Evolutionary conservation across 2,329 filamentous ascomycete genomes (phyloP), one percentile per base, ranked within the genome.

Genomic region (Parastagonospora avenae): DNA sequence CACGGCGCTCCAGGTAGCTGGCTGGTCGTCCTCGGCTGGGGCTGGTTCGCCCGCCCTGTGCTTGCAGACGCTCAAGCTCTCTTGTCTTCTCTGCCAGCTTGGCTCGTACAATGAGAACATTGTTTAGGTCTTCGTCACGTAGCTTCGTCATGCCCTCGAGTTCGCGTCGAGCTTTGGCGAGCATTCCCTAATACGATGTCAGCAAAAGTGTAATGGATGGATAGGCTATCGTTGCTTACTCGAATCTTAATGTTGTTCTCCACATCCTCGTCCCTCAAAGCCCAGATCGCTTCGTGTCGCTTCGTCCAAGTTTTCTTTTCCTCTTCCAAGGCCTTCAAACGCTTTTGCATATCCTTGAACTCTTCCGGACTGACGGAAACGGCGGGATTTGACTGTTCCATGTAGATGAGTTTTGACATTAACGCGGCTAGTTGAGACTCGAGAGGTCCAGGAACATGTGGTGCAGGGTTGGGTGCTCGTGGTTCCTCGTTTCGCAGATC

Each of bases 241-340:
- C 74, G 72, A 36, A 77, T 69, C 60, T 73, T 76, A 58, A 77
- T 74, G 54, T 77, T 71, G 52, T 77, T 78, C 43, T 72, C 68
- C 1, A 77, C 70, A 39, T 78, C 76, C 53, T 76, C 73, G 50
- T 77, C 74, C 31, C 76, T 67, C 15, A 78, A 63, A 3, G 68
- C 67, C 57, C 71, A 76, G 41, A 77, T 67, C n/a, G 74, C 71
- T 56, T 74, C 70, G 45, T 77, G 71, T 19, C 73, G 63, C 33
- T 68, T 68, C 41, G 62, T 57, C 63, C 69, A 72, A 1, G 57
- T 54, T 14, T 65, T 65, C 52, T 76, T 76, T 47, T 77, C 73
- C 1, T 60, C 63, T 50, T 76, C 71, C 6, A 77, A 60, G 1
- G 61, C 52, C 19, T 67, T 60, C 35, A 77, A 54, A 4, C 66